These are phyloP conservation scores for Colletotrichum echinochloae DNA, from an alignment of 2,329 filamentous ascomycete genomes.

Conservation along the genomic window DNA sequence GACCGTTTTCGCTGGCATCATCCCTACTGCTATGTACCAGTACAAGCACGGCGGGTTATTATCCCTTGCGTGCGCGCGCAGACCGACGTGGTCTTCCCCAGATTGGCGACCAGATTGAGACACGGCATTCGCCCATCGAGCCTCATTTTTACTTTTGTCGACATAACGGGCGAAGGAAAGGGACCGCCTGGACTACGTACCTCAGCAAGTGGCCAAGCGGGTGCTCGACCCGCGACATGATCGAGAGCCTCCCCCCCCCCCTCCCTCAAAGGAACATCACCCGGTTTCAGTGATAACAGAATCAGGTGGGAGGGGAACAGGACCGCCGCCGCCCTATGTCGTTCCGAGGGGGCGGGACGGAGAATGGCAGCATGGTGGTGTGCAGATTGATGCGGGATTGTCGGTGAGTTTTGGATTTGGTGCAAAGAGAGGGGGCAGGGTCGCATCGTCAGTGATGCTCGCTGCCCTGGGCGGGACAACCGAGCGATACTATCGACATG, in stretches of 20 bases:
- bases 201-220: not conserved
- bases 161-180: not conserved
- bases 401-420: slow-evolving; percentile 38
- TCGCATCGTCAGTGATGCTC: slow-evolving; percentile 28
- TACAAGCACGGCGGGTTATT: slow-evolving; percentile 28
- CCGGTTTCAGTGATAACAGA: slow-evolving; percentile 25
- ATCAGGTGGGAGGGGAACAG: slow-evolving; percentile 5
- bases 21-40: slow-evolving; percentile 17
- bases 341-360: slow-evolving; percentile 13
- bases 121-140: slow-evolving; percentile 29
- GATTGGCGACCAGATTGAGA: slow-evolving; percentile 32
- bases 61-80: slow-evolving; percentile 27
- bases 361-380: slow-evolving; percentile 22
- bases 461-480: slow-evolving; percentile 6
- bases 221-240: slow-evolving; percentile 1
- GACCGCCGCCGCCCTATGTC: not conserved
- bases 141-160: slow-evolving; percentile 34
- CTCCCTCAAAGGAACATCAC: not conserved
- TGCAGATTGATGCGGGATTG: slow-evolving; percentile 18
- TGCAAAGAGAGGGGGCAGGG: not conserved
- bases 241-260: not conserved
- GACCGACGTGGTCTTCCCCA: slow-evolving; percentile 35
- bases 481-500: not conserved
- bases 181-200: too few relatives aligned
- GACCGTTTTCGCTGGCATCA: slow-evolving; percentile 23